These are phyloP conservation scores for Penicillium verhagenii DNA, from an alignment of 495 filamentous ascomycete species.

Conservation along the genomic window DNA sequence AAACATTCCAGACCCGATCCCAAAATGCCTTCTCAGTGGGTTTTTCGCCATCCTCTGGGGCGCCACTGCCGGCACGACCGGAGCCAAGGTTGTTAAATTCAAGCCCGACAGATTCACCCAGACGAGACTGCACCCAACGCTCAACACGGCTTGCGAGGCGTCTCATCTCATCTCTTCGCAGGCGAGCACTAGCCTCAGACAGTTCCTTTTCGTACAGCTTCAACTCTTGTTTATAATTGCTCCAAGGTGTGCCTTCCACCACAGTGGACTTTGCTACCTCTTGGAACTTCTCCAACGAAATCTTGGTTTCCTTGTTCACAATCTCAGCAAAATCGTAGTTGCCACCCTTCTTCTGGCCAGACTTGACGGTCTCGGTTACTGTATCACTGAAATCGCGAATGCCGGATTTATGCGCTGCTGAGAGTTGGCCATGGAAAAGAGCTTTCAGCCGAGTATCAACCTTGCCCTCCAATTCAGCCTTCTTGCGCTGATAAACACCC, in stretches of 20 bases:
- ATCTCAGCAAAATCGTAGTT: conserved; percentile 94
- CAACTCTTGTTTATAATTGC: conserved; percentile 66
- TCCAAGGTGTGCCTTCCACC: conserved; percentile 80
- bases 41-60: conserved; percentile 73
- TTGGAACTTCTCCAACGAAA: conserved; percentile 71
- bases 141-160: conserved; percentile 86
- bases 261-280: conserved; percentile 68
- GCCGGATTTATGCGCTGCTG: conserved; percentile 84
- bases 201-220: conserved; percentile 72
- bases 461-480: conserved; percentile 78
- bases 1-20: conserved; percentile 93
- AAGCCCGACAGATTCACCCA: conserved; percentile 82
- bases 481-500: conserved; percentile 84
- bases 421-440: conserved; percentile 82
- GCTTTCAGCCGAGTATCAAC: conserved; percentile 83
- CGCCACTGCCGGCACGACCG: conserved; percentile 74
- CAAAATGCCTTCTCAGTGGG: conserved; percentile 82
- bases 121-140: conserved; percentile 83
- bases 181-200: conserved; percentile 73
- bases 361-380: conserved; percentile 77
- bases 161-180: conserved; percentile 93
- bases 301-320: conserved; percentile 76
- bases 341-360: conserved; percentile 84
- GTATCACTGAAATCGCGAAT: conserved; percentile 84
- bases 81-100: conserved; percentile 95